A percentile compares a stretch with the other conserved stretches of the same genome.
These are phyloP conservation scores for Botrytis medusae DNA, from an alignment of 2,329 filamentous ascomycete genomes.

Conservation along the genomic window DNA sequence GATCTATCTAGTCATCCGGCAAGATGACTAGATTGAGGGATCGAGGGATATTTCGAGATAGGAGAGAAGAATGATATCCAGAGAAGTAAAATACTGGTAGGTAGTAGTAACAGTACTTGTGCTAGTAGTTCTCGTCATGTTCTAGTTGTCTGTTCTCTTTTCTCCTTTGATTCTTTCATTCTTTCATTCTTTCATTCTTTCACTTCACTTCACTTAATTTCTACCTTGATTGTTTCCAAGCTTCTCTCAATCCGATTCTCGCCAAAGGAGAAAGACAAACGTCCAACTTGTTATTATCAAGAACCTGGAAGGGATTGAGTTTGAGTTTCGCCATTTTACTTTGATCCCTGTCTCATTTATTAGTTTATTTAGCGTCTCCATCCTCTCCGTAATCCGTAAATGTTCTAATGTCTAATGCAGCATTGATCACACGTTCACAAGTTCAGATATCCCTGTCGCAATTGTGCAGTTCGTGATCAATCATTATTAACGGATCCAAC, in stretches of 20 bases:
- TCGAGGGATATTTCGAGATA: background rate
- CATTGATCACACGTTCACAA: constrained; percentile 14
- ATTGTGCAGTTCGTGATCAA: background rate
- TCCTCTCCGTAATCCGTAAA: background rate
- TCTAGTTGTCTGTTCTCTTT: background rate
- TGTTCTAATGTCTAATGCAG: background rate
- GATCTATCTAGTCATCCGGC: background rate
- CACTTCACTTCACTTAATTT: background rate
- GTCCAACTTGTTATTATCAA: background rate
- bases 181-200: background rate
- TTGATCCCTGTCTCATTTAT: background rate
- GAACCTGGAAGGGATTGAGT: background rate
- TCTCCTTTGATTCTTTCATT: background rate
- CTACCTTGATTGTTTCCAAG: background rate
- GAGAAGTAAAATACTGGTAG: background rate
- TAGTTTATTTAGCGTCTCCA: constrained; percentile 6
- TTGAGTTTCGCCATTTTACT: background rate
- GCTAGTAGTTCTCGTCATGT: background rate
- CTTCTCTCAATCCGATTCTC: background rate
- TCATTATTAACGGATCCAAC: constrained; percentile 13
- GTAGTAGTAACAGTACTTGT: background rate
- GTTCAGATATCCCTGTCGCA: background rate
- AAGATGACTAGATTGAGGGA: background rate
- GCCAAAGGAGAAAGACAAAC: background rate
- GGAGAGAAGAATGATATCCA: background rate